These are phyloP conservation scores for Hymenoscyphus fraxineus DNA, from an alignment of 2,329 filamentous ascomycete genomes.

Conservation along the genomic window DNA sequence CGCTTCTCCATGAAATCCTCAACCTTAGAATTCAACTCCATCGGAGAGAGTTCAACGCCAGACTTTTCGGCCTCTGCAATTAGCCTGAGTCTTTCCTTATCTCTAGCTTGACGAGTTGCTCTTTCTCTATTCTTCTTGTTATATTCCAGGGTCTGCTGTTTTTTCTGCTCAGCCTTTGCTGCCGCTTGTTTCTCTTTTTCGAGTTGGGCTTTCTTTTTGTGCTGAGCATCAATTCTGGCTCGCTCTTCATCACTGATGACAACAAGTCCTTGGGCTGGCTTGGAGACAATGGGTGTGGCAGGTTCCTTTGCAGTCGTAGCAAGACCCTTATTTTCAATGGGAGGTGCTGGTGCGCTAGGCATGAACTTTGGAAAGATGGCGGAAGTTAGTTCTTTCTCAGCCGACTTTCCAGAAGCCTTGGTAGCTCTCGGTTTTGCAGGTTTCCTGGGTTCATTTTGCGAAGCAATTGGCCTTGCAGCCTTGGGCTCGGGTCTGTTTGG, in stretches of 20 bases:
- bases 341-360: background rate
- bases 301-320: background rate
- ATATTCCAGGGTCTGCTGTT: background rate
- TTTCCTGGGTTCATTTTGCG: background rate
- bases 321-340: background rate
- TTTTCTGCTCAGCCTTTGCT: background rate
- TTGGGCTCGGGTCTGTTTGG: background rate
- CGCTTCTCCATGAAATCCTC: slow-evolving; percentile 20
- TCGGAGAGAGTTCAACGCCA: slow-evolving; percentile 11
- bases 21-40: slow-evolving; percentile 14
- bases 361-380: background rate
- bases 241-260: background rate
- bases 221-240: background rate
- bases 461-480: background rate
- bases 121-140: background rate
- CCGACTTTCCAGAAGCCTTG: background rate
- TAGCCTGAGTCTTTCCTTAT: slow-evolving; percentile 14
- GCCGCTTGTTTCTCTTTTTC: background rate
- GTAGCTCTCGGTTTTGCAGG: background rate
- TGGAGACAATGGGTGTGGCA: background rate
- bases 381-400: background rate
- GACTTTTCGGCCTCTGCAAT: slow-evolving; percentile 12
- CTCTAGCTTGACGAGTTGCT: slow-evolving; percentile 4
- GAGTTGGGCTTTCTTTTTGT: background rate
- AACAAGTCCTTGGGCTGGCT: background rate